A percentile compares a stretch with the other conserved stretches of the same genome.
Evolutionary conservation across 208 protist species (phyloP).

Genomic region (Crithidia bombi): DNA sequence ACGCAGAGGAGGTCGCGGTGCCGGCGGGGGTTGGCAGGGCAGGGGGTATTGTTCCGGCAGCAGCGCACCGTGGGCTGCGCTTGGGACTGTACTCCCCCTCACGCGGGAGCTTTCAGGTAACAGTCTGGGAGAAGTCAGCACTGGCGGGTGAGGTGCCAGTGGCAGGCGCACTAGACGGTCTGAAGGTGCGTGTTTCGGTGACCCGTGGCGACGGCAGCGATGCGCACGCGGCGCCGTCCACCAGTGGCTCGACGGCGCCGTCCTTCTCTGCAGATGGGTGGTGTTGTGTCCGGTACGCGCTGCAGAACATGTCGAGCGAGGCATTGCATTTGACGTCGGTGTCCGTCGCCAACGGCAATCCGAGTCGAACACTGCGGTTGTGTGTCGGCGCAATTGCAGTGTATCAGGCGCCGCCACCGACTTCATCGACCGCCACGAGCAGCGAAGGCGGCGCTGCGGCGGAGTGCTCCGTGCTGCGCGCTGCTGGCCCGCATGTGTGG

Average conservation of each 20-base stretch:
- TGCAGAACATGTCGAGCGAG: conserved; percentile 27
- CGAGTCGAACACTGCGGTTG: conserved; percentile 29
- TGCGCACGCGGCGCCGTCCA: neutral
- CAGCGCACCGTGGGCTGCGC: conserved; percentile 12
- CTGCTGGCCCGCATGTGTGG: conserved; percentile 12
- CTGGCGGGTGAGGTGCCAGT: neutral
- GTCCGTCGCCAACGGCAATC: conserved; percentile 26
- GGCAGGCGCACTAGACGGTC: conserved; percentile 10
- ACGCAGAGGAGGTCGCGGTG: neutral
- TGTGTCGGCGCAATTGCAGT: conserved; percentile 46
- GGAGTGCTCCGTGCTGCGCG: neutral
- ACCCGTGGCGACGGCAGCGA: neutral
- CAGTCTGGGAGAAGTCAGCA: conserved; percentile 16
- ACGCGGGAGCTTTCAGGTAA: conserved; percentile 10
- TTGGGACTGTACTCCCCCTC: conserved; percentile 17
- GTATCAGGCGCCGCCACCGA: neutral
- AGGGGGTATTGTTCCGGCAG: neutral
- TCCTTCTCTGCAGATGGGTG: conserved; percentile 1
- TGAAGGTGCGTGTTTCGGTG: conserved; percentile 9
- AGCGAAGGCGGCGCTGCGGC: no score
- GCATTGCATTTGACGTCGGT: conserved; percentile 27
- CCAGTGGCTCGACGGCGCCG: neutral
- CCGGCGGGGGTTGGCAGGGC: neutral
- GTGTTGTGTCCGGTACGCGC: conserved; percentile 17
- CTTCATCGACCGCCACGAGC: neutral